These are phyloP conservation scores for Penicillium freii DNA, from an alignment of 2,329 filamentous ascomycete genomes.

Conservation along the genomic window DNA sequence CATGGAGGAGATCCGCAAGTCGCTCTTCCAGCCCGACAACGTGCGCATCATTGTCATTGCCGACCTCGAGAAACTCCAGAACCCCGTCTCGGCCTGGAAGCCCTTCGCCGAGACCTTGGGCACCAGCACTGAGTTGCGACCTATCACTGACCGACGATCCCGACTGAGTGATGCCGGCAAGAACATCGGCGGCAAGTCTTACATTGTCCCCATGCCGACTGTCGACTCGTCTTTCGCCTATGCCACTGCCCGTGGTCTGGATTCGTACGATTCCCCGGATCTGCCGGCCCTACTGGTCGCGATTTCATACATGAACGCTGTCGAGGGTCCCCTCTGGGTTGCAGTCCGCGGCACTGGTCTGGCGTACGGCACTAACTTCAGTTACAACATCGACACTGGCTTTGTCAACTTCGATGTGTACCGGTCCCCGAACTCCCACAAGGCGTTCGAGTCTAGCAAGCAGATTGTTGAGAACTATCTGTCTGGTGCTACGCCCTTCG, in stretches of 20 bases:
- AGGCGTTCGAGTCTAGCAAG: slow-evolving; percentile 76
- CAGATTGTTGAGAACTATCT: slow-evolving; percentile 73
- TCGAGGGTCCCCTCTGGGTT: slow-evolving; percentile 92
- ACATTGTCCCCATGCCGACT: slow-evolving; percentile 84
- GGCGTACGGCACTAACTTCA: slow-evolving; percentile 83
- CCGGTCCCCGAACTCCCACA: slow-evolving; percentile 83
- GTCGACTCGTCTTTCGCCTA: slow-evolving; percentile 90
- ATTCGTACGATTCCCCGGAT: slow-evolving; percentile 71
- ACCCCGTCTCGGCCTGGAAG: slow-evolving; percentile 79
- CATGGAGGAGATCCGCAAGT: slow-evolving; percentile 72
- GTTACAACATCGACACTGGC: slow-evolving; percentile 73
- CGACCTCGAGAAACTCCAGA: slow-evolving; percentile 69
- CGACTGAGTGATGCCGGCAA: slow-evolving; percentile 74
- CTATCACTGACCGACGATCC: slow-evolving; percentile 67
- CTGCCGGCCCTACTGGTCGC: slow-evolving; percentile 85
- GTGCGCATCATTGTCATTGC: slow-evolving; percentile 81
- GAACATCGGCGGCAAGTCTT: slow-evolving; percentile 70
- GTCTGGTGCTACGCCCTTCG: slow-evolving; percentile 68
- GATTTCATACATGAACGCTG: slow-evolving; percentile 83
- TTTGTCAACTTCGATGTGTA: slow-evolving; percentile 83
- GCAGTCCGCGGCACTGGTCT: slow-evolving; percentile 89
- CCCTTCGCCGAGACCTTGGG: slow-evolving; percentile 56
- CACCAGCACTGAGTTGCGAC: slow-evolving; percentile 57
- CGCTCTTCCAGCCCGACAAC: slow-evolving; percentile 80
- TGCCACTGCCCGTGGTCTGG: slow-evolving; percentile 70